Conservation (phyloP, 2,329 filamentous ascomycete species). For the Fusarium camptoceras region DNA sequence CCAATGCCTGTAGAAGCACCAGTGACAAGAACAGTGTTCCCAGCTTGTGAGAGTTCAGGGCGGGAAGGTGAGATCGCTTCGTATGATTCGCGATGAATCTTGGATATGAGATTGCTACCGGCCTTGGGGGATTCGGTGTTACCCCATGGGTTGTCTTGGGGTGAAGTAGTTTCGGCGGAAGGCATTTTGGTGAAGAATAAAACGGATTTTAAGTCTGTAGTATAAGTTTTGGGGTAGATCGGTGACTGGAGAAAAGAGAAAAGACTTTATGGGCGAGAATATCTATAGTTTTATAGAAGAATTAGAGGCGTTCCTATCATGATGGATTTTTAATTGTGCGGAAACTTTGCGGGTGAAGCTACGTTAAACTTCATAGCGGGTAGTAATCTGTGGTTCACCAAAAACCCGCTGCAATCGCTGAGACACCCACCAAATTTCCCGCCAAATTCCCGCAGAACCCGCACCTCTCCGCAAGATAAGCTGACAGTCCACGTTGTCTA, state of each 20-base stretch:
- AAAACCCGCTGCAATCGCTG: not conserved
- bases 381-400: not conserved
- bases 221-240: not conserved
- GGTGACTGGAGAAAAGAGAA: not conserved
- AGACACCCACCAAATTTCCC: not conserved
- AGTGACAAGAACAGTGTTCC: not conserved
- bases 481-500: slow-evolving; percentile 6
- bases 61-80: slow-evolving; percentile 52
- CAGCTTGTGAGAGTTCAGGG: slow-evolving; percentile 56
- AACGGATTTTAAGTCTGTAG: not conserved
- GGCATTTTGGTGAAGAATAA: not conserved
- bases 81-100: slow-evolving; percentile 43
- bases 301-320: not conserved
- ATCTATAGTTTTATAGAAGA: not conserved
- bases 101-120: not conserved
- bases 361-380: not conserved
- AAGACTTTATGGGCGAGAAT: not conserved
- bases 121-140: not conserved
- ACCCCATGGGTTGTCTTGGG: slow-evolving; percentile 11
- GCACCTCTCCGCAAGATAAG: not conserved
- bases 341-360: not conserved
- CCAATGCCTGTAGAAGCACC: slow-evolving; percentile 22
- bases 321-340: not conserved
- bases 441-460: not conserved
- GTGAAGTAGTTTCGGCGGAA: not conserved